Conservation (phyloP, 371 early-diverging fungal species). For the Fennellomyces sp. region DNA sequence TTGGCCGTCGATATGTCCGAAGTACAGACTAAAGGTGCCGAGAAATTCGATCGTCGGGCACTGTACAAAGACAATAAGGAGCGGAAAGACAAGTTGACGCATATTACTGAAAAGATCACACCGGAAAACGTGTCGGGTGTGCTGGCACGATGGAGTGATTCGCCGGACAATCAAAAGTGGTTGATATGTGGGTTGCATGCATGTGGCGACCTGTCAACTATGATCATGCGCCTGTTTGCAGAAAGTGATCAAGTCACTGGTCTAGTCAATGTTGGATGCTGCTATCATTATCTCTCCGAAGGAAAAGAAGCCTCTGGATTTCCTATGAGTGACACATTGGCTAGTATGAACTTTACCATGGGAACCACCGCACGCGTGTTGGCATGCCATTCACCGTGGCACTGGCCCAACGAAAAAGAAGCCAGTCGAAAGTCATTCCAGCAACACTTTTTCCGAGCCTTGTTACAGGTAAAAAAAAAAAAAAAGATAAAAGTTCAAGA, state of each 20-base stretch:
- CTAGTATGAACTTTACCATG: conserved; percentile 20
- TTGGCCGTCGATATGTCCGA: conserved; percentile 81
- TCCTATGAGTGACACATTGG: conserved; percentile 13
- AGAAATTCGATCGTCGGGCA: conserved; percentile 53
- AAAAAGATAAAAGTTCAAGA: not conserved
- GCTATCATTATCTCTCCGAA: conserved; percentile 78
- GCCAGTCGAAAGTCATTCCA: conserved; percentile 62
- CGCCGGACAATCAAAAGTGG: conserved; percentile 44
- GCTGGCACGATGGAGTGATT: conserved; percentile 35
- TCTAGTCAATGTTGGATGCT: conserved; percentile 86
- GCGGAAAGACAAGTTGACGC: conserved; percentile 36
- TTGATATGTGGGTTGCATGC: conserved; percentile 84
- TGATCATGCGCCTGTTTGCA: conserved; percentile 71
- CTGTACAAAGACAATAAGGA: not conserved
- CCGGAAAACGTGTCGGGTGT: conserved; percentile 53
- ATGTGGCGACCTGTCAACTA: conserved; percentile 81
- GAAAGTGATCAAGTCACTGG: conserved; percentile 61
- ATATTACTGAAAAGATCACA: conserved; percentile 61
- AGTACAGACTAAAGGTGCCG: conserved; percentile 83
- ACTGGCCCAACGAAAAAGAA: conserved; percentile 66
- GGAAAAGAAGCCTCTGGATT: conserved; percentile 15
- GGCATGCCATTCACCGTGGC: conserved; percentile 83
- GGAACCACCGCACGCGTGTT: conserved; percentile 79
- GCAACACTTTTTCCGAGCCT: conserved; percentile 77
- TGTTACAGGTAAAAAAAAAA: conserved; percentile 51